Conservation (phyloP, 202 grass and related monocot species). For the Schoenoplectus tabernaemontani region DNA sequence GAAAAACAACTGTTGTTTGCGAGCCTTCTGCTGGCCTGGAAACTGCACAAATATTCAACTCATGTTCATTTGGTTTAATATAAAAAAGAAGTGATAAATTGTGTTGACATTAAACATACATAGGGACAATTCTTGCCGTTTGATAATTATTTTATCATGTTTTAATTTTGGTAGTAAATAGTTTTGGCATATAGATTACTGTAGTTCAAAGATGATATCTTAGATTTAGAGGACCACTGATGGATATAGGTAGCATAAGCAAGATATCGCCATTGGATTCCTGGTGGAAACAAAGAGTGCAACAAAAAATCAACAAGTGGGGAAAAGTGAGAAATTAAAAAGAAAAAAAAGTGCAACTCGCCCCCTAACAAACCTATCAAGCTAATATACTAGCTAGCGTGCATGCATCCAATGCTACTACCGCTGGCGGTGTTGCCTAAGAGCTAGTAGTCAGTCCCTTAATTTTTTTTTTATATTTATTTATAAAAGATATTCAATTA, state of each 20-base stretch:
- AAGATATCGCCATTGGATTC: conserved; percentile 23
- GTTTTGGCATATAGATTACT: not conserved
- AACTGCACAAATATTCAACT: too few species aligned
- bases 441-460: not conserved
- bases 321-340: not conserved
- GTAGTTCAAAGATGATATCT: conserved; percentile 1
- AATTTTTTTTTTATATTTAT: too few species aligned
- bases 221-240: conserved; percentile 22
- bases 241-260: not conserved
- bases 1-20: too few species aligned
- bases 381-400: conserved; percentile 15
- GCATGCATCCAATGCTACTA: not conserved
- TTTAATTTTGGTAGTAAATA: not conserved
- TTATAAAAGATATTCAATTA: too few species aligned
- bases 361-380: conserved; percentile 23
- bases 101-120: not conserved
- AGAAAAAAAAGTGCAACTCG: conserved; percentile 15
- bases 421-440: not conserved
- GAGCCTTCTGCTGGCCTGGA: too few species aligned
- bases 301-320: conserved; percentile 19
- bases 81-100: too few species aligned
- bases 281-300: conserved; percentile 1
- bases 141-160: not conserved
- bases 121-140: not conserved
- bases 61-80: too few species aligned